Conservation (phyloP, 306 rosid genomes). For the Fragaria ananassa region DNA sequence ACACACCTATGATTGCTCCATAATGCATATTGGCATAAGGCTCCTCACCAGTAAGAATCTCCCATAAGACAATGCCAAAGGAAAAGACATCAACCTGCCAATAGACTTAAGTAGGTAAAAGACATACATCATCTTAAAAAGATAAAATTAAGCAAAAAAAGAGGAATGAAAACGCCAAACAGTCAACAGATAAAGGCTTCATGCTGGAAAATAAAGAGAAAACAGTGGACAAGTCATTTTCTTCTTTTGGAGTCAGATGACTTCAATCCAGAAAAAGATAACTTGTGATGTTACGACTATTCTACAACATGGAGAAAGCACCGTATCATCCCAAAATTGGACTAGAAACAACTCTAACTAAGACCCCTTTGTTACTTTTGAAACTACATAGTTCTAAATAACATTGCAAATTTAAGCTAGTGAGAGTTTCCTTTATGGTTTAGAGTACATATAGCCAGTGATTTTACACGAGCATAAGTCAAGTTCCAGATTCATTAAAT, state of each 20-base stretch:
- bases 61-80: constrained; percentile 91
- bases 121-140: neutral
- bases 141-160: neutral
- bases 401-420: neutral
- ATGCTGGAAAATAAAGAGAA: neutral
- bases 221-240: neutral
- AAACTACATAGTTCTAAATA: neutral
- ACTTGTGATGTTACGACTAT: neutral
- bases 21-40: constrained; percentile 94
- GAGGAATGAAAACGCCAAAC: neutral
- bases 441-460: neutral
- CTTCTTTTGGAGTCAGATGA: neutral
- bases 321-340: neutral
- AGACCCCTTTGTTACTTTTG: neutral
- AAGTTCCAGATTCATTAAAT: neutral
- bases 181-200: neutral
- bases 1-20: constrained; percentile 83
- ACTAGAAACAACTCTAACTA: neutral
- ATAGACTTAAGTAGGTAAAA: constrained; percentile 16
- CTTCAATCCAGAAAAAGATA: neutral
- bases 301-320: neutral
- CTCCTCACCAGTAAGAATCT: constrained; percentile 86
- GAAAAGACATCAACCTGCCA: constrained; percentile 88
- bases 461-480: neutral
- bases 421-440: neutral